phyloP scores from a whole-genome alignment of 2,329 filamentous ascomycete genomes.

The Metarhizium robertsii region DNA sequence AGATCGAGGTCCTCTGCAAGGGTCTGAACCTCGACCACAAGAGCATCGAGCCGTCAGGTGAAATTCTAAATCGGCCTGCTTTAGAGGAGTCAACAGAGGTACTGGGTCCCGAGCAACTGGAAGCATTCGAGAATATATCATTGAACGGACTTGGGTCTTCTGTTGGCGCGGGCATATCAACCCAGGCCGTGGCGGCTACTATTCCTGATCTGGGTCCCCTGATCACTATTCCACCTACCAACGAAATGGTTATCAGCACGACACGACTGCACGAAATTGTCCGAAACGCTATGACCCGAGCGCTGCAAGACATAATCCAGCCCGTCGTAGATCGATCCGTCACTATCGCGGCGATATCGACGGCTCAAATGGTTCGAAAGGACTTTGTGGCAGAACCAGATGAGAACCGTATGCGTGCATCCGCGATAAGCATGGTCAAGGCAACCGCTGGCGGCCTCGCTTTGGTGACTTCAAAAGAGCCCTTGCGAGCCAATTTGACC shows the following conservation, averaged over 20 bases:
- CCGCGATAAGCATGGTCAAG: slow-evolving; percentile 90
- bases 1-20: slow-evolving; percentile 95
- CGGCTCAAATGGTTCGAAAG: slow-evolving; percentile 89
- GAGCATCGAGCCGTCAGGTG: slow-evolving; percentile 75
- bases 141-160: slow-evolving; percentile 63
- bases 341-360: slow-evolving; percentile 94
- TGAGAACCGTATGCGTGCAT: slow-evolving; percentile 74
- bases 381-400: slow-evolving; percentile 93
- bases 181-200: slow-evolving; percentile 66
- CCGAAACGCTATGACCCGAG: slow-evolving; percentile 74
- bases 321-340: slow-evolving; percentile 96
- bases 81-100: slow-evolving; percentile 54
- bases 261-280: slow-evolving; percentile 67
- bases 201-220: slow-evolving; percentile 77
- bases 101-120: slow-evolving; percentile 56
- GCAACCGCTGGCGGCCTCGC: slow-evolving; percentile 88
- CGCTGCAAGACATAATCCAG: slow-evolving; percentile 92
- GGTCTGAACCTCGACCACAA: slow-evolving; percentile 88
- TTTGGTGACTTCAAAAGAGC: slow-evolving; percentile 96
- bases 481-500: slow-evolving; percentile 88
- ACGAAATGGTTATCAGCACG: slow-evolving; percentile 68
- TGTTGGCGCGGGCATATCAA: slow-evolving; percentile 64
- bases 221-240: slow-evolving; percentile 71
- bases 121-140: slow-evolving; percentile 75
- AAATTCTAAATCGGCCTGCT: slow-evolving; percentile 68